These are phyloP conservation scores for Effrenium voratum DNA, from an alignment of 73 alveolate genomes.

Conservation along the genomic window DNA sequence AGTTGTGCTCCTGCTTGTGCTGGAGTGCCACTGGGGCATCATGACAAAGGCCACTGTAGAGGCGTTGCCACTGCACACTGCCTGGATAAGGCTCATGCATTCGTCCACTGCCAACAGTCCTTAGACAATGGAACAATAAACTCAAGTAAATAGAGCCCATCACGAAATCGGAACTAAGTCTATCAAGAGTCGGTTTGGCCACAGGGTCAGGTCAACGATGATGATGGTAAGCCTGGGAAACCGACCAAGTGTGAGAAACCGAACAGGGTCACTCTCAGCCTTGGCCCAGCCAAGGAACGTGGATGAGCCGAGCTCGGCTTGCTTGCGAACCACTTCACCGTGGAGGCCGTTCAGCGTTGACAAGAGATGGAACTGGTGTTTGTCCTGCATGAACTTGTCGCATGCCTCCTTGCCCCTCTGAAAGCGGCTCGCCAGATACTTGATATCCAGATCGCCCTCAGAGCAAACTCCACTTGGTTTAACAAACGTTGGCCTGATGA, in stretches of 20 bases:
- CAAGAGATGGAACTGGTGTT: too few relatives aligned
- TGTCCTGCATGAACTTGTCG: too few relatives aligned
- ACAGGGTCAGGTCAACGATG: constrained; percentile 24
- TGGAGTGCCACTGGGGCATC: not conserved
- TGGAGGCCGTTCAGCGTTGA: not conserved
- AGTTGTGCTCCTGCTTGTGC: not conserved
- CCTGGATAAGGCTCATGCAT: not conserved
- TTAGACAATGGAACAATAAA: too few relatives aligned
- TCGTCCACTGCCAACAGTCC: not conserved
- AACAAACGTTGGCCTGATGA: too few relatives aligned
- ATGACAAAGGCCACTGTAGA: not conserved
- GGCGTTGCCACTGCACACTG: constrained; percentile 31
- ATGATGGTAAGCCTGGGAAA: constrained; percentile 2
- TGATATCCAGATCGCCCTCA: constrained; percentile 12
- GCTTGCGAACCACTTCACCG: not conserved
- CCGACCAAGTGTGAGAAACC: too few relatives aligned
- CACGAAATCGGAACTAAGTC: not conserved
- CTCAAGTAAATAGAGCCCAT: not conserved
- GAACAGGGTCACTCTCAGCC: too few relatives aligned
- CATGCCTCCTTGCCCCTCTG: too few relatives aligned
- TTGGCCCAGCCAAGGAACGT: not conserved
- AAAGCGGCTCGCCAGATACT: not conserved
- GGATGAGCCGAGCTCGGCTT: not conserved
- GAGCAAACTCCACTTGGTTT: too few relatives aligned
- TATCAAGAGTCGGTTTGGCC: not conserved